phyloP scores from a whole-genome alignment of 176 grass and related monocot species.

The Oryza meridionalis region DNA sequence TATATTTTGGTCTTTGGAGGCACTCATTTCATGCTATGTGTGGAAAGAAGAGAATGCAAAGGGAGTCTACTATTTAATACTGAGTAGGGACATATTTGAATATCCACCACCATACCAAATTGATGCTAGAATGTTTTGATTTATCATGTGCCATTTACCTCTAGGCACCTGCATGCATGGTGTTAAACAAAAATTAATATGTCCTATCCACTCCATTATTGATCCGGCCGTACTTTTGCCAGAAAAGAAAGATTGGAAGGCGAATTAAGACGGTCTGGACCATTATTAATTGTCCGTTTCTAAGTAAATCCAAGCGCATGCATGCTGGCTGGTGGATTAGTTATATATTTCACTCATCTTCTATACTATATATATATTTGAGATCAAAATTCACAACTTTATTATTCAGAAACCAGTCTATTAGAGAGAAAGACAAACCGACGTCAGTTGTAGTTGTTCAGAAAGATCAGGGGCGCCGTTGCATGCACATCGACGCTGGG shows the following conservation, averaged over 20 bases:
- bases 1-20: background rate
- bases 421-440: background rate
- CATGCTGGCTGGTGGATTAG: background rate
- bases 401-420: background rate
- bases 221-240: background rate
- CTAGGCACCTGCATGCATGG: background rate
- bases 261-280: conserved; percentile 4
- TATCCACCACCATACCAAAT: conserved; percentile 10
- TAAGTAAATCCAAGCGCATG: background rate
- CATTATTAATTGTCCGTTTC: background rate
- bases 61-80: conserved; percentile 1
- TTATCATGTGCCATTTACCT: conserved; percentile 3
- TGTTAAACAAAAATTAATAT: background rate
- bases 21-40: conserved; percentile 26
- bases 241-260: background rate
- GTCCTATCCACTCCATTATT: conserved; percentile 26
- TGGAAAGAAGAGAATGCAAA: background rate
- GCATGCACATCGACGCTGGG: background rate
- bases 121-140: background rate
- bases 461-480: background rate
- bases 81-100: background rate
- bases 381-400: background rate
- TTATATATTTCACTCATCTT: background rate
- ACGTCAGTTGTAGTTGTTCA: background rate
- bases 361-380: background rate